Percentiles rank a stretch among this genome's conserved stretches.
These are phyloP conservation scores for Fragaria ananassa DNA, from an alignment of 306 rosid genomes.

Conservation along the genomic window DNA sequence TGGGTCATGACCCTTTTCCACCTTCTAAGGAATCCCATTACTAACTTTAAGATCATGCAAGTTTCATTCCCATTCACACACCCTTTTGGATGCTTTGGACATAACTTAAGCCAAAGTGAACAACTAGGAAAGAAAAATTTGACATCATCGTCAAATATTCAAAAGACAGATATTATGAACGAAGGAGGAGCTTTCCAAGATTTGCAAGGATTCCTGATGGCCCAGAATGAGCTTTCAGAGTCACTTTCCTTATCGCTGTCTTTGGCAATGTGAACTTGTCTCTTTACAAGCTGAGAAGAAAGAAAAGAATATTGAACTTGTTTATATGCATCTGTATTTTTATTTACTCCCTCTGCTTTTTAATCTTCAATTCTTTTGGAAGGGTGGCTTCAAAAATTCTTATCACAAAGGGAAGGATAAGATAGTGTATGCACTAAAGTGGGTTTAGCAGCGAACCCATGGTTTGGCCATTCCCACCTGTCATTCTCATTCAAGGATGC, in stretches of 20 bases:
- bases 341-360: slow-evolving; percentile 14
- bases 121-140: slow-evolving; percentile 20
- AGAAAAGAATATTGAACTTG: slow-evolving; percentile 42
- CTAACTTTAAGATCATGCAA: slow-evolving; percentile 28
- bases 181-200: not conserved
- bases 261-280: slow-evolving; percentile 38
- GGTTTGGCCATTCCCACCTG: slow-evolving; percentile 21
- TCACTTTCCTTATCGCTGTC: slow-evolving; percentile 5
- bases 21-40: slow-evolving; percentile 31
- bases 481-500: slow-evolving; percentile 20
- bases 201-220: slow-evolving; percentile 25
- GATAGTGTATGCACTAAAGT: slow-evolving; percentile 13
- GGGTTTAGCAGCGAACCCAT: slow-evolving; percentile 2
- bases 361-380: not conserved
- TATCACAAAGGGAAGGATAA: slow-evolving; percentile 39
- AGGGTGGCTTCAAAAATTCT: slow-evolving; percentile 37
- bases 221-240: slow-evolving; percentile 23
- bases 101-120: slow-evolving; percentile 19
- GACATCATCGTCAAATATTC: not conserved
- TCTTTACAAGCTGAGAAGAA: slow-evolving; percentile 31
- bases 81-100: slow-evolving; percentile 38
- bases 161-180: slow-evolving; percentile 1
- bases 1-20: slow-evolving; percentile 31
- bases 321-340: slow-evolving; percentile 3
- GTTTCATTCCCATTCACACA: slow-evolving; percentile 42